phyloP scores from a whole-genome alignment of 169 alveolate species.

The Plasmodium malariae region DNA sequence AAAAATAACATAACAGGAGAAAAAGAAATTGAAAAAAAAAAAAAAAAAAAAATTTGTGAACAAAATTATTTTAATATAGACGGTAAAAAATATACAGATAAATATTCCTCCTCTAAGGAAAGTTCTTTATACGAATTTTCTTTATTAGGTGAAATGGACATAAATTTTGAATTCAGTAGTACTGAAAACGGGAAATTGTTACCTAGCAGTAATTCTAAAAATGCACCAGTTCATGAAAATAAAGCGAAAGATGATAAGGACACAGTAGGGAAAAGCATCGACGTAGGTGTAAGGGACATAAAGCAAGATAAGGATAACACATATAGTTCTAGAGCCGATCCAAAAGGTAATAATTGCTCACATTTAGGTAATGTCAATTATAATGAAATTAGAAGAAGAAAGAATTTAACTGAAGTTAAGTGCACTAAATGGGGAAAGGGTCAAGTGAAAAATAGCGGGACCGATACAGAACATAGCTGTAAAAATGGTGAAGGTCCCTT shows the following conservation, averaged over 20 bases:
- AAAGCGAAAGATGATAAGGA: no score
- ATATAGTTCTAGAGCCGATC: neutral
- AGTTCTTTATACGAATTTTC: constrained; percentile 46
- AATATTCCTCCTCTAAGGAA: constrained; percentile 18
- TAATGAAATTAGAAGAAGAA: neutral
- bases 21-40: neutral
- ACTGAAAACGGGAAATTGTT: neutral
- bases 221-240: no score
- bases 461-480: no score
- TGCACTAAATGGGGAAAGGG: neutral
- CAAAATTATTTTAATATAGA: neutral
- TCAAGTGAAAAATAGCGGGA: neutral
- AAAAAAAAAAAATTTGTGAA: neutral
- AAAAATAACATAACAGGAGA: neutral
- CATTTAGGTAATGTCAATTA: neutral
- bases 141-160: constrained; percentile 31
- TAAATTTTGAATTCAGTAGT: constrained; percentile 27
- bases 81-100: neutral
- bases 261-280: neutral
- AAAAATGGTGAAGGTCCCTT: no score
- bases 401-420: neutral
- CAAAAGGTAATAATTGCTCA: neutral
- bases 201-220: neutral
- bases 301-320: neutral
- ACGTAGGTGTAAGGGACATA: neutral